phyloP scores from a whole-genome alignment of 345 rosid genomes.

The Gossypium turneri region DNA sequence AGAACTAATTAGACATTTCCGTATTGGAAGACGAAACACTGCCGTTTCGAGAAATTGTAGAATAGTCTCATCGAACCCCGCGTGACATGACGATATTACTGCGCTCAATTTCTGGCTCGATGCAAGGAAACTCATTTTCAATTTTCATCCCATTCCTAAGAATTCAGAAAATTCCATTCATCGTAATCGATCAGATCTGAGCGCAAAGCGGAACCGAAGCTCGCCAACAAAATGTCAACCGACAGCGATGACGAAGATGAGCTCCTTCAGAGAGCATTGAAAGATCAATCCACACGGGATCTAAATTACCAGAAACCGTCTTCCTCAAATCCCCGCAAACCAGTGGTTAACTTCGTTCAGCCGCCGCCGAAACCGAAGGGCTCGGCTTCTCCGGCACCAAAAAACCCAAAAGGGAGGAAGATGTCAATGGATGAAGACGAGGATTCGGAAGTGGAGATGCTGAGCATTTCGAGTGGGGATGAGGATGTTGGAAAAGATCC shows the following conservation, averaged over 20 bases:
- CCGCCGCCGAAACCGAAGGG: slow-evolving; percentile 40
- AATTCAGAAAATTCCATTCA: background rate
- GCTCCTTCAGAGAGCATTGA: slow-evolving; percentile 93
- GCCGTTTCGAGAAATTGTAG: slow-evolving; percentile 3
- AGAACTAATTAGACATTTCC: background rate
- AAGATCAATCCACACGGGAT: slow-evolving; percentile 81
- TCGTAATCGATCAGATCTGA: slow-evolving; percentile 28
- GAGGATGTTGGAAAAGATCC: slow-evolving; percentile 61
- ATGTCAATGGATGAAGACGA: slow-evolving; percentile 65
- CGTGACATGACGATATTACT: background rate
- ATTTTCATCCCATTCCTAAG: background rate
- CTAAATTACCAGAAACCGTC: slow-evolving; percentile 59
- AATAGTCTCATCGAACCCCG: slow-evolving; percentile 6
- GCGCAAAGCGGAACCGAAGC: background rate
- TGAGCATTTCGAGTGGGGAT: slow-evolving; percentile 96
- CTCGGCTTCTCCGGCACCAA: slow-evolving; percentile 22
- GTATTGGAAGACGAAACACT: background rate
- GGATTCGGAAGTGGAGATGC: slow-evolving; percentile 96
- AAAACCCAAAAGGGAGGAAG: slow-evolving; percentile 33
- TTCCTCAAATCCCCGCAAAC: slow-evolving; percentile 41
- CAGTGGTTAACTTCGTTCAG: slow-evolving; percentile 81
- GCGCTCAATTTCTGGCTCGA: background rate
- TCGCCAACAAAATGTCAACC: slow-evolving; percentile 54
- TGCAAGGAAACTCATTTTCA: background rate
- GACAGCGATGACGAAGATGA: slow-evolving; percentile 94